phyloP scores from a whole-genome alignment of 495 filamentous ascomycete genomes.

The Opeltia flavorubescens region DNA sequence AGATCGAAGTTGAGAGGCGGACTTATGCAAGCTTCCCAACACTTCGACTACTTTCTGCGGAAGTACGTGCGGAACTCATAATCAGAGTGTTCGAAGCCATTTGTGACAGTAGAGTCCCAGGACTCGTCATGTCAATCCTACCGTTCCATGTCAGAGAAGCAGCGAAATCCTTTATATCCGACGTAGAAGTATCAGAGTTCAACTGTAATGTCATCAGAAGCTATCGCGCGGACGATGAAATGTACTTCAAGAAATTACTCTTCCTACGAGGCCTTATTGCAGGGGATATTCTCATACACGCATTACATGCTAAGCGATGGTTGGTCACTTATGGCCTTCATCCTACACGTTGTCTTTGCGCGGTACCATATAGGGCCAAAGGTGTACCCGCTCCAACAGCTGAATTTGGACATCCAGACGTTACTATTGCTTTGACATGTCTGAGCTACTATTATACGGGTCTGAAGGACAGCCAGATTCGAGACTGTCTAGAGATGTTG shows the following conservation, averaged over 20 bases:
- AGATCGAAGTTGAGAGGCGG: not conserved
- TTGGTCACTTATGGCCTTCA: constrained; percentile 50
- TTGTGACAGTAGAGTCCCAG: not conserved
- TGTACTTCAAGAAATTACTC: constrained; percentile 23
- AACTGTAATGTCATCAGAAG: not conserved
- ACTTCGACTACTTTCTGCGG: not conserved
- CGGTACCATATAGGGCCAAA: constrained; percentile 36
- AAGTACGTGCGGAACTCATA: not conserved
- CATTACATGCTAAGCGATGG: constrained; percentile 45
- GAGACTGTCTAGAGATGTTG: constrained; percentile 32
- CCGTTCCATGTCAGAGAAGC: not conserved
- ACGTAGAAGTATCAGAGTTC: not conserved
- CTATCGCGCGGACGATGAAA: not conserved
- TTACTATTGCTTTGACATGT: constrained; percentile 47
- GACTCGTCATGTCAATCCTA: not conserved
- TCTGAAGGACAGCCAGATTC: constrained; percentile 37
- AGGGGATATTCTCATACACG: constrained; percentile 37
- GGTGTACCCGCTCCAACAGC: constrained; percentile 44
- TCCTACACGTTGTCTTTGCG: not conserved
- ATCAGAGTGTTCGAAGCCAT: not conserved
- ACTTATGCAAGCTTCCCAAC: not conserved
- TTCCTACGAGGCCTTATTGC: constrained; percentile 50
- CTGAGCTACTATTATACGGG: constrained; percentile 56
- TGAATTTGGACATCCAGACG: constrained; percentile 63
- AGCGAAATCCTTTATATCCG: not conserved